Conservation (phyloP, 805 yeast species). For the Ogataea thermomethanolica region DNA sequence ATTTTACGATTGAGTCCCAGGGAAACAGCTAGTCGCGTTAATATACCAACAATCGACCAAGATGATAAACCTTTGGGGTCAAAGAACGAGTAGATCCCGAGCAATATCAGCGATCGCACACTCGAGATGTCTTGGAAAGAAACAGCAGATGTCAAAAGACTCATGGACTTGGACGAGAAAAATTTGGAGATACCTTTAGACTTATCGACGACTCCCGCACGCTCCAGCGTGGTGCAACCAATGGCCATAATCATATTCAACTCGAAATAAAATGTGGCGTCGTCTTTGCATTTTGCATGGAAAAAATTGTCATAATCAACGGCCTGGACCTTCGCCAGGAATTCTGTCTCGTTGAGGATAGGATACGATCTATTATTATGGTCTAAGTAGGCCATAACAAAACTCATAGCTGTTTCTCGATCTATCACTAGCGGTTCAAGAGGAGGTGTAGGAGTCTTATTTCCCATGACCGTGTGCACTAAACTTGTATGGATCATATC, state of each 20-base stretch:
- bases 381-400: constrained; percentile 43
- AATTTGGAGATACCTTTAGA: constrained; percentile 39
- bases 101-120: constrained; percentile 39
- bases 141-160: constrained; percentile 36
- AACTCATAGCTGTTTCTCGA: constrained; percentile 29
- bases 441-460: constrained; percentile 27
- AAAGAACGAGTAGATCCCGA: constrained; percentile 49
- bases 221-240: constrained; percentile 49
- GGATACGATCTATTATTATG: constrained; percentile 45
- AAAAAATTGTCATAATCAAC: constrained; percentile 22
- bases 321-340: constrained; percentile 30
- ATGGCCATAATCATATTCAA: constrained; percentile 51
- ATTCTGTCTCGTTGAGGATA: constrained; percentile 38
- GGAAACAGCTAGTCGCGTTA: constrained; percentile 42
- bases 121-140: constrained; percentile 39
- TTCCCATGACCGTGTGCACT: constrained; percentile 24
- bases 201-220: constrained; percentile 36
- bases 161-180: constrained; percentile 41
- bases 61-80: constrained; percentile 47
- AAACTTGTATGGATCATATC: constrained; percentile 16
- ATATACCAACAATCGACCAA: constrained; percentile 50
- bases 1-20: constrained; percentile 44
- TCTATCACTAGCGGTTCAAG: constrained; percentile 26
- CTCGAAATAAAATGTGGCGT: constrained; percentile 39
- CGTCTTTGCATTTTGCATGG: constrained; percentile 14